phyloP scores from a whole-genome alignment of 208 protist genomes.

The Zelonia costaricensis region DNA sequence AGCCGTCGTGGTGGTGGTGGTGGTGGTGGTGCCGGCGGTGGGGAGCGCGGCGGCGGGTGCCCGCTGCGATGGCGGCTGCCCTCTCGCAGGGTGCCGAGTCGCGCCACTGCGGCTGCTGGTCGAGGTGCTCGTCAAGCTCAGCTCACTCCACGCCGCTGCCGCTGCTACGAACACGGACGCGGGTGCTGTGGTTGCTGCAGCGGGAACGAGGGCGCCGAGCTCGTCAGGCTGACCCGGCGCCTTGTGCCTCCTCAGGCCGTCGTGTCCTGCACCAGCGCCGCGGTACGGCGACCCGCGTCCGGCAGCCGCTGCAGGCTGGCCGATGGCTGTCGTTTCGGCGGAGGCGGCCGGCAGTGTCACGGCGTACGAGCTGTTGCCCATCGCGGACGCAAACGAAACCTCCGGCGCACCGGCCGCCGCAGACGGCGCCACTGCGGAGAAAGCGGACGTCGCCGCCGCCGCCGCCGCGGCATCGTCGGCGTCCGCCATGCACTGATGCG shows the following conservation, averaged over 20 bases:
- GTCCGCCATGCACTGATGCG: constrained; percentile 3
- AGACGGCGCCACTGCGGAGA: neutral
- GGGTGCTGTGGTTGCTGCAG: constrained; percentile 11
- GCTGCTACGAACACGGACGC: neutral
- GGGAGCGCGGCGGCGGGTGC: too few species aligned
- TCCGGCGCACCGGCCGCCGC: neutral
- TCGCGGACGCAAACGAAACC: constrained; percentile 1
- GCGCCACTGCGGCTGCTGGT: neutral
- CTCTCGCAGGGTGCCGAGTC: too few species aligned
- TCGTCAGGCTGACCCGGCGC: constrained; percentile 25
- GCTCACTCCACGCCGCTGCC: neutral
- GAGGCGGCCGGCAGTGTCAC: constrained; percentile 11
- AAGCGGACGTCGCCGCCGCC: neutral
- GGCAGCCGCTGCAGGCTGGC: neutral
- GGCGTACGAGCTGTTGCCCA: constrained; percentile 6
- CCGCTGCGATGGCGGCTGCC: too few species aligned
- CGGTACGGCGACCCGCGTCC: neutral
- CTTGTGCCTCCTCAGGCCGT: too few species aligned
- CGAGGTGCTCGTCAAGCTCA: neutral
- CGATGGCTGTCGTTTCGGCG: neutral
- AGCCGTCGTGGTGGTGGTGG: too few species aligned
- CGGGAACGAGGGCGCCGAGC: constrained; percentile 22
- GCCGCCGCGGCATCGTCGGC: neutral
- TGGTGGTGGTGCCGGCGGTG: too few species aligned
- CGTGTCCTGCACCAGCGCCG: neutral